Evolutionary conservation across 768 basidiomycete species (phyloP), one percentile per base, ranked within the genome.

Genomic region (Leucosporidium scottii): DNA sequence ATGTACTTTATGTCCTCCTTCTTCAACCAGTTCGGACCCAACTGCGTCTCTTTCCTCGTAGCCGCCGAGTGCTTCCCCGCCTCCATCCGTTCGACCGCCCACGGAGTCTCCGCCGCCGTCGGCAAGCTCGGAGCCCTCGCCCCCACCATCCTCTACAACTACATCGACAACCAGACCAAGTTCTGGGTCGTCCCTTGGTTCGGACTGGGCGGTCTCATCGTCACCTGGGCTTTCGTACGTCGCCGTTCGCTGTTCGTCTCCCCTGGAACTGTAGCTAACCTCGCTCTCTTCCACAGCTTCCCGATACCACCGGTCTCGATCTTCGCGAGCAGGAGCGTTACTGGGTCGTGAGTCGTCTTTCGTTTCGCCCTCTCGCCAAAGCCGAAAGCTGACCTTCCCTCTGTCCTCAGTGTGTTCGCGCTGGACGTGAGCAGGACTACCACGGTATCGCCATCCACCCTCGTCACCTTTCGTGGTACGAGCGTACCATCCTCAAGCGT

Each of bases 11-110:
- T 77, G 27, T 78, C 77, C 12, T 74, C 74, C 17, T 79, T 80
- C 76, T 80, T 79, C 78, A 78, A 78, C 65, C 78, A 80, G 68
- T 77, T 78, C 68, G 71, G 70, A 7, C 71, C 74, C 54, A 78
- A 76, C 74, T 76, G 76, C 60, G 78, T 77, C 15, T 78, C 78
- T 54, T 81, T 81, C 76, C 68, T 81, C 20, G 77, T 80, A 60
- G 80, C 80, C 27, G 80, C 78, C 53, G 80, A 81, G 70, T 76
- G 79, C 49, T 81, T 74, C 77, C 80, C 80, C 21, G 77, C 79
- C 64, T 78, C 79, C 31, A 76, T 80, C 55, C 77, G 80, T 59
- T 78, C 79, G 9, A 80, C 80, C 48, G 78, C 79, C 21, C 80
- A 81, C 70, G 80, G 79, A 21, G 73, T 79, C 64, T 78, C 77